Base-by-base conservation (phyloP, 2,329 filamentous ascomycete genomes). In the Thermothelomyces thermophilus region DNA sequence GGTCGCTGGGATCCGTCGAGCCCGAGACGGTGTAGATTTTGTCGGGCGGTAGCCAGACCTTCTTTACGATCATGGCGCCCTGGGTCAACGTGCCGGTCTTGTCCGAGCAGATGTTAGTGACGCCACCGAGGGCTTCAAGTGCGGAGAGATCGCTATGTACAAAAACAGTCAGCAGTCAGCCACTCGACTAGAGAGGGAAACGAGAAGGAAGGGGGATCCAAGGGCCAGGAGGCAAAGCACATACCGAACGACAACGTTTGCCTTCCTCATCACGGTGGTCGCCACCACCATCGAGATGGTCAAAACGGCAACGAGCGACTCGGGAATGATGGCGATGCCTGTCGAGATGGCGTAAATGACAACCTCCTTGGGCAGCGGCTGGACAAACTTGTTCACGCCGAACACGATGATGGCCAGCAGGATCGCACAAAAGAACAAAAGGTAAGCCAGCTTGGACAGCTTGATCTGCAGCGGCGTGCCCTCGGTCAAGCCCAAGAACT, bases 401-500 rank as follows among this genome's bases (percentile, higher is more conserved):
- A 84, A 84, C 58, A 84, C 81, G 45, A 83, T 76, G 51, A 83
- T 63, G 43, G 76, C 79, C 30, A 83, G 71, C 2, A 82, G 59
- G 48, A 83, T 70, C 37, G 80, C 90, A 44, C 89, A 77, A 41
- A 75, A 82, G 62, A 95, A 94, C 2, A 95, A 78, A 3, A 88
- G 64, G 37, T 93, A 82, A 24, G 90, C 89, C 61, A 95, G 84
- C 67, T 90, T 89, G 70, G 86, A 88, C 45, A 95, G 75, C 62
- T 87, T 91, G 57, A 85, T 83, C 69, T 94, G 88, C 40, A 95
- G 73, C 0, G 90, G 90, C 1, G 90, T 95, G 43, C 89, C 89
- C 48, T 86, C 76, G 2, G 63, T 63, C 43, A 84, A 66, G 48
- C 80, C 84, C 37, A 87, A 74, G 53, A 86, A 66, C 52, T 65